Evolutionary conservation across 768 basidiomycete genomes (phyloP).

Genomic region (Pulveroboletus sp.): DNA sequence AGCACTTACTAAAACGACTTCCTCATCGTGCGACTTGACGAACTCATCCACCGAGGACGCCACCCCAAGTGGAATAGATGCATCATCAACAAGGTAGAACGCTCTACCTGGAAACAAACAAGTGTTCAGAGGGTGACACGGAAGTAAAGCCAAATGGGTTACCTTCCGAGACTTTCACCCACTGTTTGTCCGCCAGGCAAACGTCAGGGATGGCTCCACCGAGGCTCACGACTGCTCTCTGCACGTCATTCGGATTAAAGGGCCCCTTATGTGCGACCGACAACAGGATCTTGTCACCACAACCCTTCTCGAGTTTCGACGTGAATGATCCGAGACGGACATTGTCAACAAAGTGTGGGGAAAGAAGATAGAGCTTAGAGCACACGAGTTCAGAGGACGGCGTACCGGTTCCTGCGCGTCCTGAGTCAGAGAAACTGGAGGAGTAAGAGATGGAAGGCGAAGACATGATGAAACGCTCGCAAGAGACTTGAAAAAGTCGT

Average conservation of each 20-base stretch:
- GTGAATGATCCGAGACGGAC: conserved; percentile 14
- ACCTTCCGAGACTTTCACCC: conserved; percentile 23
- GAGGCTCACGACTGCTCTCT: conserved; percentile 7
- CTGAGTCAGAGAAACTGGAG: conserved; percentile 15
- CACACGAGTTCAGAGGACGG: conserved; percentile 23
- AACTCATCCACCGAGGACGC: conserved; percentile 15
- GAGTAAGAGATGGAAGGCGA: conserved; percentile 7
- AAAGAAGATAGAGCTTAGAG: conserved; percentile 22
- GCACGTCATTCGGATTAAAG: conserved; percentile 9
- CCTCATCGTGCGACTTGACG: conserved; percentile 4
- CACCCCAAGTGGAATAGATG: conserved; percentile 7
- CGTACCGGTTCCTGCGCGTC: conserved; percentile 18
- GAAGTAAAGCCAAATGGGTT: background rate
- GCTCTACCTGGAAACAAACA: background rate
- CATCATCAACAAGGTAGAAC: conserved; percentile 18
- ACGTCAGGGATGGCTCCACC: conserved; percentile 11
- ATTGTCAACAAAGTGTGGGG: conserved; percentile 11
- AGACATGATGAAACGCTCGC: conserved; percentile 17
- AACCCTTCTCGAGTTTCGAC: conserved; percentile 25
- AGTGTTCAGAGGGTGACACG: background rate
- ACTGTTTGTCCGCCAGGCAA: conserved; percentile 3
- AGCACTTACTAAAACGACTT: conserved; percentile 12
- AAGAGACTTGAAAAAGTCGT: background rate
- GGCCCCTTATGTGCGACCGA: conserved; percentile 13
- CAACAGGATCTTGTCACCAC: conserved; percentile 25